Evolutionary conservation across 352 stramenopile species (phyloP).

Genomic region (Phytophthora hibernalis): DNA sequence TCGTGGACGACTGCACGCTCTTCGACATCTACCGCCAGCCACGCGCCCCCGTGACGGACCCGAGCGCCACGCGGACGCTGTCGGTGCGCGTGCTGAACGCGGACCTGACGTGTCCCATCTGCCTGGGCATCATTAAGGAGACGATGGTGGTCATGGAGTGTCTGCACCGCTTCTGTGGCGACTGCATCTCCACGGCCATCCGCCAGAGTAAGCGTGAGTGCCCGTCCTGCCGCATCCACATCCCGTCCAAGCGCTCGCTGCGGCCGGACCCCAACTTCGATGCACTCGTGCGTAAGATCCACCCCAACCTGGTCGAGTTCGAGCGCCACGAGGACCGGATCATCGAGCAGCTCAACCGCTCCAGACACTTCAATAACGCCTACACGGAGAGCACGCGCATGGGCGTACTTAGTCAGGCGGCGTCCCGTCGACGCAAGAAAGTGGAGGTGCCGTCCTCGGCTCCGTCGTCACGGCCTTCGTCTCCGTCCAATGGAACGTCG

Average conservation of each 20-base stretch:
- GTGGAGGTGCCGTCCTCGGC: conserved; percentile 10
- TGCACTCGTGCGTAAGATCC: conserved; percentile 84
- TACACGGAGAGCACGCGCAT: conserved; percentile 78
- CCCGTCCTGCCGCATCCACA: conserved; percentile 90
- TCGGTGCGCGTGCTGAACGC: conserved; percentile 76
- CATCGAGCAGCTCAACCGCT: conserved; percentile 81
- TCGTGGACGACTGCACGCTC: conserved; percentile 89
- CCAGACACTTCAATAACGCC: conserved; percentile 85
- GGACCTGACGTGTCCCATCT: conserved; percentile 90
- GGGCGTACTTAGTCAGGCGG: conserved; percentile 74
- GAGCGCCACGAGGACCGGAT: conserved; percentile 82
- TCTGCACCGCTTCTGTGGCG: conserved; percentile 91
- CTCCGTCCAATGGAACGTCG: conserved; percentile 34
- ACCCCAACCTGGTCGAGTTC: conserved; percentile 85
- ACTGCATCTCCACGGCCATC: conserved; percentile 91
- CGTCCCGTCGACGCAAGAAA: conserved; percentile 56
- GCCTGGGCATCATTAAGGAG: conserved; percentile 83
- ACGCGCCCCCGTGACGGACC: conserved; percentile 64
- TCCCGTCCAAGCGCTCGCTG: conserved; percentile 87
- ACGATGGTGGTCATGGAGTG: conserved; percentile 93
- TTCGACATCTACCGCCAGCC: conserved; percentile 91
- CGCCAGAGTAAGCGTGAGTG: conserved; percentile 89
- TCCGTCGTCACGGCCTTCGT: conserved; percentile 34
- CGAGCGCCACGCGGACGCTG: conserved; percentile 62
- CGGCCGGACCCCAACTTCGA: conserved; percentile 89